phyloP scores from a whole-genome alignment of 805 yeast species.

The Starmerella stellata region DNA sequence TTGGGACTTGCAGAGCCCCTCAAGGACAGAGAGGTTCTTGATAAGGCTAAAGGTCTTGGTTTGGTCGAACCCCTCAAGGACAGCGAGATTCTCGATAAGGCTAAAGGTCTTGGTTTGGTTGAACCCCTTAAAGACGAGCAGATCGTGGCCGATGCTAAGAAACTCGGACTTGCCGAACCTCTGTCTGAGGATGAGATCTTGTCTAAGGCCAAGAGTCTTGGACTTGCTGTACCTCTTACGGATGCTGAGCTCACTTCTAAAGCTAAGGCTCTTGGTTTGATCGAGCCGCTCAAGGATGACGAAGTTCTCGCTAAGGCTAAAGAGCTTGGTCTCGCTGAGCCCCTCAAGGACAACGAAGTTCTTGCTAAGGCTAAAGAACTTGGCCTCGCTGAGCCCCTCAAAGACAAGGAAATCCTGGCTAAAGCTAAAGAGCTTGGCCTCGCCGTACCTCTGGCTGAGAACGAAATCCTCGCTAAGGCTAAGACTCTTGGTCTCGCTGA shows the following conservation, averaged over 20 bases:
- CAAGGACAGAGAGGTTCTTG: conserved; percentile 33
- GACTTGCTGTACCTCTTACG: conserved; percentile 32
- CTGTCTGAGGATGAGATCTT: conserved; percentile 1
- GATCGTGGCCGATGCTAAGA: conserved; percentile 1
- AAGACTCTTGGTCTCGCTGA: conserved; percentile 3
- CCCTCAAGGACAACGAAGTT: conserved; percentile 1
- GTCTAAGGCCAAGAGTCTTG: conserved; percentile 29
- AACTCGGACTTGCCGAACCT: conserved; percentile 13
- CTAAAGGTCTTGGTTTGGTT: background rate
- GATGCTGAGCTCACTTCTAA: conserved; percentile 1
- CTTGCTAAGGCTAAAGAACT: background rate
- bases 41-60: conserved; percentile 16
- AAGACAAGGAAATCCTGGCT: conserved; percentile 2
- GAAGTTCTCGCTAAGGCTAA: conserved; percentile 8
- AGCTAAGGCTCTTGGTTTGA: background rate
- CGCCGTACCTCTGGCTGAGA: conserved; percentile 5
- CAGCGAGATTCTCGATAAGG: conserved; percentile 3
- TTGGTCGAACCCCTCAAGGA: conserved; percentile 8
- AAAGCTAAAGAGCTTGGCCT: conserved; percentile 17
- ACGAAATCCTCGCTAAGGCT: conserved; percentile 3
- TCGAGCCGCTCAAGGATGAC: conserved; percentile 1
- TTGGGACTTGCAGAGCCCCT: conserved; percentile 1
- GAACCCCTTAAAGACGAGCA: background rate
- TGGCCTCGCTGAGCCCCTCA: conserved; percentile 4
- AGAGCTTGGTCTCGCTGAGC: conserved; percentile 14